phyloP scores from a whole-genome alignment of 805 yeast species.

The Cyberlindnera mycetangii region DNA sequence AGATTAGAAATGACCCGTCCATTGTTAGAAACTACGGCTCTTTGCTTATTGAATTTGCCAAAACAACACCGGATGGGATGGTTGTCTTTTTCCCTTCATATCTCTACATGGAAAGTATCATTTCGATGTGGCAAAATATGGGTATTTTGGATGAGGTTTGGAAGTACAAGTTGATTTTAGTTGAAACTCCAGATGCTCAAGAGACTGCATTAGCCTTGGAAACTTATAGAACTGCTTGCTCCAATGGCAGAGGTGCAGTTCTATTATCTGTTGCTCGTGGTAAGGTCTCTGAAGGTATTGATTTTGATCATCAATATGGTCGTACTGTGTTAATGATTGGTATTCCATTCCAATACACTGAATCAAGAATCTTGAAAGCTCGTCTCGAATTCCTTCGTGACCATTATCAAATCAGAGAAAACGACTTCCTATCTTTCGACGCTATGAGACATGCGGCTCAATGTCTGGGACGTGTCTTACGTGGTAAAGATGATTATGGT shows the following conservation, averaged over 20 bases:
- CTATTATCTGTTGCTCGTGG: slow-evolving; percentile 97
- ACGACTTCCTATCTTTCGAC: slow-evolving; percentile 93
- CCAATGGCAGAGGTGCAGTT: slow-evolving; percentile 97
- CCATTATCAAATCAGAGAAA: slow-evolving; percentile 87
- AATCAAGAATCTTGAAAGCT: slow-evolving; percentile 92
- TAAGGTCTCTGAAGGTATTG: slow-evolving; percentile 97
- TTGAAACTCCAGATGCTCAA: slow-evolving; percentile 98
- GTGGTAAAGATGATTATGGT: slow-evolving; percentile 99
- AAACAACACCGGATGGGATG: slow-evolving; percentile 96
- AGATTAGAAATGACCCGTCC: slow-evolving; percentile 95
- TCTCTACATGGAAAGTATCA: slow-evolving; percentile 95
- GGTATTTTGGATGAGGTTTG: slow-evolving; percentile 97
- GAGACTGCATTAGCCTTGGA: slow-evolving; percentile 95
- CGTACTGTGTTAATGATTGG: slow-evolving; percentile 98
- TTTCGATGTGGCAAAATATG: slow-evolving; percentile 98
- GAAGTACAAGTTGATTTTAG: slow-evolving; percentile 92
- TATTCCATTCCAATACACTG: slow-evolving; percentile 98
- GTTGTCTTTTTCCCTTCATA: slow-evolving; percentile 98
- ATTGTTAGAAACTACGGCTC: slow-evolving; percentile 97
- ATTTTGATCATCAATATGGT: slow-evolving; percentile 98
- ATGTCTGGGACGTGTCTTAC: slow-evolving; percentile 91
- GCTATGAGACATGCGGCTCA: slow-evolving; percentile 99
- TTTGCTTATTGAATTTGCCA: slow-evolving; percentile 84
- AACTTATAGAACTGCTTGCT: slow-evolving; percentile 93
- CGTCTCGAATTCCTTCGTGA: slow-evolving; percentile 91